Conservation (phyloP, 106 monocot species). For the Cymbidium sinense region DNA sequence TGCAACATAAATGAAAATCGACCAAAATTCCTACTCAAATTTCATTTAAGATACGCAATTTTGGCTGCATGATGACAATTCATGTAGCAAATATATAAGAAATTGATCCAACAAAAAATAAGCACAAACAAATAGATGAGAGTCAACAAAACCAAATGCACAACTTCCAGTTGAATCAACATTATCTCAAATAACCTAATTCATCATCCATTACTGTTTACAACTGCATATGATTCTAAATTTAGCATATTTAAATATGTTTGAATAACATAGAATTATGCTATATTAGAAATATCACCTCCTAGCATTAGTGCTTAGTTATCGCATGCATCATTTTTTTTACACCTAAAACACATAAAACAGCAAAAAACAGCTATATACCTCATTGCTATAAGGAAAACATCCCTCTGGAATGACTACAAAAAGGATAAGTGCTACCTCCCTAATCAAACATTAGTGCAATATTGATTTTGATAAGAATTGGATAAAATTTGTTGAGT, state of each 20-base stretch:
- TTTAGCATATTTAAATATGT: not conserved
- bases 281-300: not conserved
- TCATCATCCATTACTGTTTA: not conserved
- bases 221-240: not conserved
- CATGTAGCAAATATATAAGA: not conserved
- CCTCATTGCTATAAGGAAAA: not conserved
- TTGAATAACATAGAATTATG: not conserved
- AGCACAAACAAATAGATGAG: not conserved
- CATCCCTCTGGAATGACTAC: not conserved
- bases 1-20: not conserved
- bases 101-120: not conserved
- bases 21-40: not conserved
- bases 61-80: not conserved
- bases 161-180: not conserved
- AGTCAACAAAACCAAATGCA: slow-evolving; percentile 3
- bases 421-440: not conserved
- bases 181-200: not conserved
- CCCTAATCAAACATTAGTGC: not conserved
- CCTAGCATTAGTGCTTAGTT: not conserved
- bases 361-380: not conserved
- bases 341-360: not conserved
- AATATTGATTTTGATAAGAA: not conserved
- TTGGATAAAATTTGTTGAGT: too few relatives aligned
- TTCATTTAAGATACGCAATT: not conserved
- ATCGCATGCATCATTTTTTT: not conserved